Conservation (phyloP, 169 alveolate species). For the Plasmodium relictum region DNA sequence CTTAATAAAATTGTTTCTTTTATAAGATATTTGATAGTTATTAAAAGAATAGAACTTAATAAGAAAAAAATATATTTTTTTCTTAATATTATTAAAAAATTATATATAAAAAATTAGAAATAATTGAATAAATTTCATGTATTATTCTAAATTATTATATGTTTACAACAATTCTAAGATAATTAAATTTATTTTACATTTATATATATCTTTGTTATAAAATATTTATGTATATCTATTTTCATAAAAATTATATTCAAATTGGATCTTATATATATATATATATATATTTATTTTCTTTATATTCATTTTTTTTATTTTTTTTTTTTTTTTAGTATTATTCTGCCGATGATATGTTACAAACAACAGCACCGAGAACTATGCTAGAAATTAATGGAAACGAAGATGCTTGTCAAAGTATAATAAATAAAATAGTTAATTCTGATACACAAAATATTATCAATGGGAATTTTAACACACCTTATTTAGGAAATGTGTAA, state of each 20-base stretch:
- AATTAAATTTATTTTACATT: too few relatives aligned
- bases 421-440: conserved; percentile 68
- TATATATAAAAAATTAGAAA: too few relatives aligned
- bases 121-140: background rate
- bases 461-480: conserved; percentile 68
- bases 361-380: conserved; percentile 77
- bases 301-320: background rate
- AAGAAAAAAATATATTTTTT: background rate
- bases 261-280: background rate
- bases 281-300: background rate
- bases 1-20: background rate
- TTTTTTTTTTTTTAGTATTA: conserved; percentile 30
- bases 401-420: conserved; percentile 67
- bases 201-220: too few relatives aligned
- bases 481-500: conserved; percentile 69
- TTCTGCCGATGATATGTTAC: conserved; percentile 75
- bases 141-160: too few relatives aligned
- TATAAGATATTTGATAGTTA: background rate
- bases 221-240: too few relatives aligned
- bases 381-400: conserved; percentile 76
- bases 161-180: too few relatives aligned
- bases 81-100: background rate
- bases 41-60: background rate
- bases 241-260: too few relatives aligned
- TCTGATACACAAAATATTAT: conserved; percentile 67